Evolutionary conservation across 2,329 filamentous ascomycete species (phyloP).

Genomic region (Sclerotinia nivalis): DNA sequence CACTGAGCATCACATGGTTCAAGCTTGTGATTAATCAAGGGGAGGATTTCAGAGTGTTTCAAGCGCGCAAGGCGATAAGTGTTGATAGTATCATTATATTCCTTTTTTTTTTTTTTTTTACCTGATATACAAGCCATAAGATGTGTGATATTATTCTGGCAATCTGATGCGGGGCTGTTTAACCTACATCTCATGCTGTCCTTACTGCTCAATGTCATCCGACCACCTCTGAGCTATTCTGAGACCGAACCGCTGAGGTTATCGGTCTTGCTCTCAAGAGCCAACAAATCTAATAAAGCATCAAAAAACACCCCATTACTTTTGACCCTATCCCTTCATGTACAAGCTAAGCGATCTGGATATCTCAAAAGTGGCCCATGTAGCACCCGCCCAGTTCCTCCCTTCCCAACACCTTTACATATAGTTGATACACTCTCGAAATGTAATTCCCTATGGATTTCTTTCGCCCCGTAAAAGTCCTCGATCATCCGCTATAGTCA

Average conservation of each 20-base stretch:
- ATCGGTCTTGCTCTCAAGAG: conserved; percentile 35
- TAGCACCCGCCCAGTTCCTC: conserved; percentile 27
- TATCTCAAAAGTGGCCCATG: conserved; percentile 25
- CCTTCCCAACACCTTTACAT: conserved; percentile 34
- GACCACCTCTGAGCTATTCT: conserved; percentile 14
- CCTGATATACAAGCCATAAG: conserved; percentile 19
- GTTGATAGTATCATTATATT: conserved; percentile 2
- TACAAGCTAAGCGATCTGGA: conserved; percentile 32
- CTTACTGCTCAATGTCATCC: conserved; percentile 28
- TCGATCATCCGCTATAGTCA: conserved; percentile 16
- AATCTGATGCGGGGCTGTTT: conserved; percentile 34
- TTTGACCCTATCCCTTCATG: conserved; percentile 37
- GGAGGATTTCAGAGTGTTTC: background rate
- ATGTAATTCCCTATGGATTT: conserved; percentile 27
- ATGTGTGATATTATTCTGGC: conserved; percentile 25
- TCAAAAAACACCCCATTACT: conserved; percentile 35
- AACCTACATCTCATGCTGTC: conserved; percentile 37
- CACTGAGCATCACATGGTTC: background rate
- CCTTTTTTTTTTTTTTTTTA: too few relatives aligned
- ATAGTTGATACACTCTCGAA: conserved; percentile 39
- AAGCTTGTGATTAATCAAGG: background rate
- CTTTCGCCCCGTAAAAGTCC: conserved; percentile 11
- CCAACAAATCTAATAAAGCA: conserved; percentile 39
- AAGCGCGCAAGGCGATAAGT: background rate
- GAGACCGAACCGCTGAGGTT: conserved; percentile 28